Base-by-base conservation (phyloP, 2,329 filamentous ascomycete genomes). In the Elsinoe fawcettii region DNA sequence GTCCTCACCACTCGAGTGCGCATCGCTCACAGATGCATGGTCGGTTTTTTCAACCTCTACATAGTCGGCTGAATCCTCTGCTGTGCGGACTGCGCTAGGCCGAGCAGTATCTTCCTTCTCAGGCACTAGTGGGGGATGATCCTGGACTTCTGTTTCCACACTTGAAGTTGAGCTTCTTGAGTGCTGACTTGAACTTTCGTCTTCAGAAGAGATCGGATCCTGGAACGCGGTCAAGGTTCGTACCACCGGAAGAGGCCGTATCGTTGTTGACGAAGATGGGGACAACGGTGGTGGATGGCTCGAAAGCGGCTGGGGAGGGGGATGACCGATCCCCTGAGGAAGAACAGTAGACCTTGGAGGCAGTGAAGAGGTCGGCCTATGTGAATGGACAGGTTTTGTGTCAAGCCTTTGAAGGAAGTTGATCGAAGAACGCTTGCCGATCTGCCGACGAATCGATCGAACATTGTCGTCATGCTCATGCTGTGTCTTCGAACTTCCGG, bases 341-440 rank as follows among this genome's bases (percentile, higher is more conserved):
- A 34, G 18, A 12, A 25, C 43, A n/a, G 23, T 14, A 22, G 23
- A 12, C 43, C 30, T 56, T 34, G 43, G 12, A 7, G 54, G 37
- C 23, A 47, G 16, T 23, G 49, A 56, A 18, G 39, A 49, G 5
- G 27, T 8, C 9, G 54, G 54, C 30, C 54, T 16, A 37, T 53
- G 54, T 34, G 27, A 12, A n/a, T 43, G 43, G 2, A 56, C 14
- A 25, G 54, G 54, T 20, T 37, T 20, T 2, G 25, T 22, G 9
- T 56, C 54, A 30, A 56, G 54, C 32, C 43, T 47, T 18, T 56
- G 54, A n/a, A 56, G 30, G 41, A 56, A 56, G 43, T 56, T 56
- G 54, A 56, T 16, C 5, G 54, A 56, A n/a, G 54, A 56, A 14
- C 54, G 54, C 41, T 56, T 56, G 12, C 54, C 54, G 25, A 56